Base-by-base conservation (phyloP, 768 basidiomycete genomes). In the Dacryopinax spathularia region DNA sequence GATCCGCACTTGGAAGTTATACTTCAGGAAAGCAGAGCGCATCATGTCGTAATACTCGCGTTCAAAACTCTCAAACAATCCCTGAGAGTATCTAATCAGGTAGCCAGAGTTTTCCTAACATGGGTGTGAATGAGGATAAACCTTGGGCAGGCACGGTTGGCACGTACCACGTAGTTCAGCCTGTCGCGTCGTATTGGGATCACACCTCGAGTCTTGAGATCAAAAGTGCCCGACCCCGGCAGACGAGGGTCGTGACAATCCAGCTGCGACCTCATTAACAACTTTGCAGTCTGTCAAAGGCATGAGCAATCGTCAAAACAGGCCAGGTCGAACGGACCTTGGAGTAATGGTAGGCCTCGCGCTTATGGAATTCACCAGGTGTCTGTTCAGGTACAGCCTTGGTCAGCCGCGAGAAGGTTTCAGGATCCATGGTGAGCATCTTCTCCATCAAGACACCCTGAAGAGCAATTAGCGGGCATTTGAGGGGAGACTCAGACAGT, bases 191-290 rank as follows among this genome's bases (percentile, higher is more conserved):
- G 84, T 48, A 97, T 85, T 0, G 89, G 83, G 27, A 91, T 73
- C 33, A 85, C 87, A 0, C 92, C 93, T 56, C 95, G 83, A 0
- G 95, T 97, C 74, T 99, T 99, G 75, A 98, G 85, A 71, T 99
- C 95, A 68, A 99, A 99, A 0, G 94, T 85, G 31, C 91, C 92
- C 0, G 85, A 86, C 0, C 92, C 93, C 2, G 94, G 94, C 33
- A 98, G 75, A 41, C 88, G 80, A 13, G 74, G 68, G 69, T 97
- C 89, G 0, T 84, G 75, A 68, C 93, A 91, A 70, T 99, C 95
- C 5, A 99, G 80, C 72, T 99, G 95, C 0, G 94, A 95, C 15
- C 95, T 88, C 87, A 97, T 92, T 27, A 97, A 77, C 66, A 96
- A 85, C 15, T 72, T 71, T 18, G 34, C 4, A 33, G 64, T 33